These are phyloP conservation scores for Pascua guehoae DNA, from an alignment of 1,284 basidiomycete genomes.

Conservation along the genomic window DNA sequence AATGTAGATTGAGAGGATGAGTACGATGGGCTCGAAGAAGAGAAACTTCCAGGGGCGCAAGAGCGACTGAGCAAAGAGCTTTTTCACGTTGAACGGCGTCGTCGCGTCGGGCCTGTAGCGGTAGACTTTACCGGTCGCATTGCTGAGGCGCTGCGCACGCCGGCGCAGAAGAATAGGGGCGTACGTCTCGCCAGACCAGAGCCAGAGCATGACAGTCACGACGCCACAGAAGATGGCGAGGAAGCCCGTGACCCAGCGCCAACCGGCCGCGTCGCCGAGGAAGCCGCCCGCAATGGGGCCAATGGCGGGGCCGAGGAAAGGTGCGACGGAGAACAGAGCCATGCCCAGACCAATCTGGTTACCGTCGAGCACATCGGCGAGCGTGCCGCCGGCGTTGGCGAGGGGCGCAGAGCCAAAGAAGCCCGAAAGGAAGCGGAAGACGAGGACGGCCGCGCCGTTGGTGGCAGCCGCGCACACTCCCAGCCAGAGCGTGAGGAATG, in stretches of 20 bases:
- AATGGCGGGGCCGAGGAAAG: conserved; percentile 21
- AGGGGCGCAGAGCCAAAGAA: conserved; percentile 47
- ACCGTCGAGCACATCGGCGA: conserved; percentile 42
- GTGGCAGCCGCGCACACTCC: conserved; percentile 30
- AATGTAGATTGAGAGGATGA: conserved; percentile 55
- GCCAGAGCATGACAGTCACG: conserved; percentile 18
- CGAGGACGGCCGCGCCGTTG: conserved; percentile 31
- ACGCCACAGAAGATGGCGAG: conserved; percentile 54
- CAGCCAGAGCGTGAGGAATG: conserved; percentile 39
- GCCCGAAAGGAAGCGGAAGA: conserved; percentile 44
- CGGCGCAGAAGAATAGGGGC: conserved; percentile 49
- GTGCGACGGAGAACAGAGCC: conserved; percentile 20
- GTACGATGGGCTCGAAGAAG: conserved; percentile 52
- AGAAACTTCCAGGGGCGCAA: conserved; percentile 52
- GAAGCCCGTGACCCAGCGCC: conserved; percentile 63
- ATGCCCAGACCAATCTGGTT: conserved; percentile 42
- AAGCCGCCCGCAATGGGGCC: conserved; percentile 46
- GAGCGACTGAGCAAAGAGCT: conserved; percentile 47
- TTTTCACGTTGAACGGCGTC: conserved; percentile 32
- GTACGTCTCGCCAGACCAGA: conserved; percentile 51
- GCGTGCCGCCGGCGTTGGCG: conserved; percentile 46
- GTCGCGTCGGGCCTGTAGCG: conserved; percentile 51
- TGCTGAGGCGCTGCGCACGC: conserved; percentile 43
- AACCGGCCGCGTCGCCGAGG: conserved; percentile 44
- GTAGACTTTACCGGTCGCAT: conserved; percentile 49